Base-by-base conservation (phyloP, 345 rosid species). In the Pugionium cornutum region DNA sequence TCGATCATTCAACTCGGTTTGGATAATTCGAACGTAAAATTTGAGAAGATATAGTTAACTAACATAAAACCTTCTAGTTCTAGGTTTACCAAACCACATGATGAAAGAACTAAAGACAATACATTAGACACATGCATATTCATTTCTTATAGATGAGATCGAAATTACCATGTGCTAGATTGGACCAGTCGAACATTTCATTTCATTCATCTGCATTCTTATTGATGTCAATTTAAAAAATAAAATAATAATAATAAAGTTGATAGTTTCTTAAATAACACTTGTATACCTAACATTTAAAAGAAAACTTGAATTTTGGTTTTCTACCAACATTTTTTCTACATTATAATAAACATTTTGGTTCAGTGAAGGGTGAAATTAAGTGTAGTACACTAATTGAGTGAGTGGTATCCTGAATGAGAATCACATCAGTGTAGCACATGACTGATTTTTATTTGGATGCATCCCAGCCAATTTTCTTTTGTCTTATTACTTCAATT, bases 101-200 rank as follows among this genome's bases (percentile, higher is more conserved):
- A 70, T 9, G 9, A 30, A 34, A 34, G 27, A 43, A 61, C 27
- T 18, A 6, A 69, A 43, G 55, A 53, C 45, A 53, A 18, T 53
- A 69, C 4, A 10, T 51, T 43, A 41, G 37, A 52, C 60, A 42
- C 60, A 69, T 60, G 74, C 47, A 51, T 43, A 68, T 59, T 40
- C 66, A 59, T 51, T 52, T 35, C 60, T 59, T 68, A 35, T 68
- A 35, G 6, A 37, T 31, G 4, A 44, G 18, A 51, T 53, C 43
- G 55, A 53, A 8, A 62, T 29, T 31, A 57, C 50, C 75, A 62
- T 70, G 68, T 62, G 75, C 30, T 25, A 9, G 9, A 56, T 53
- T 70, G 75, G 75, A 62, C 68, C 68, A 69, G 60, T 69, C 40
- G 61, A 52, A 60, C 74, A 59, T 61, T 33, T 18, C 18, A 9